Conservation (phyloP, 2,329 filamentous ascomycete genomes). For the Fusarium palustre region DNA sequence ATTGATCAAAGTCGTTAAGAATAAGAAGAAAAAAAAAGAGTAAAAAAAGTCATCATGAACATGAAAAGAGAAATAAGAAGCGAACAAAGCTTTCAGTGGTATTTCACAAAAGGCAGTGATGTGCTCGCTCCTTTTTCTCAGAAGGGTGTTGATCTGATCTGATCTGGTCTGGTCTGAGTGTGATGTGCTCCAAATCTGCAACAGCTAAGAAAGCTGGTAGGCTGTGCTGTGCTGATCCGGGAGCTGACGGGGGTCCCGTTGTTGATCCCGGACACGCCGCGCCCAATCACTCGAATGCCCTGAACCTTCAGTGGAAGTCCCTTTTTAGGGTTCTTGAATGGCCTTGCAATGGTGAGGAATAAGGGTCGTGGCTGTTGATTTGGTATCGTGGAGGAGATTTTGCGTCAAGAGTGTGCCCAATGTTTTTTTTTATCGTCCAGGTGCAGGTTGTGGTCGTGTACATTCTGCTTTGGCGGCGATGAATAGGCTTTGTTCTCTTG, state of each 20-base stretch:
- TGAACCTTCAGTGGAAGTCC: not conserved
- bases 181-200: conserved; percentile 2
- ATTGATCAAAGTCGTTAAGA: conserved; percentile 18
- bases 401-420: conserved; percentile 13
- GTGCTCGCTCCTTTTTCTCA: not conserved
- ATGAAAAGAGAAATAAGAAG: not conserved
- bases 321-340: conserved; percentile 3
- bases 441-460: conserved; percentile 11
- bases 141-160: conserved; percentile 15
- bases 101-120: conserved; percentile 29
- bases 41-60: conserved; percentile 14
- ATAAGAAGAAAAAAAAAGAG: conserved; percentile 10
- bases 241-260: conserved; percentile 41
- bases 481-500: conserved; percentile 19
- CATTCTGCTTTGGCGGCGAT: conserved; percentile 14
- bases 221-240: conserved; percentile 41
- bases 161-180: conserved; percentile 1
- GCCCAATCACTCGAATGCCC: conserved; percentile 37
- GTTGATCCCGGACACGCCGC: conserved; percentile 39
- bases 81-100: conserved; percentile 17
- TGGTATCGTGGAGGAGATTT: conserved; percentile 15
- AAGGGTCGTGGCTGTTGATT: not conserved
- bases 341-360: conserved; percentile 1
- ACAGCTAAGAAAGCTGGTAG: conserved; percentile 25
- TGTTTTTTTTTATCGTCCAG: conserved; percentile 11